phyloP scores from a whole-genome alignment of 225 moss, liverwort and hornwort genomes.

The Marchantia polymorpha region DNA sequence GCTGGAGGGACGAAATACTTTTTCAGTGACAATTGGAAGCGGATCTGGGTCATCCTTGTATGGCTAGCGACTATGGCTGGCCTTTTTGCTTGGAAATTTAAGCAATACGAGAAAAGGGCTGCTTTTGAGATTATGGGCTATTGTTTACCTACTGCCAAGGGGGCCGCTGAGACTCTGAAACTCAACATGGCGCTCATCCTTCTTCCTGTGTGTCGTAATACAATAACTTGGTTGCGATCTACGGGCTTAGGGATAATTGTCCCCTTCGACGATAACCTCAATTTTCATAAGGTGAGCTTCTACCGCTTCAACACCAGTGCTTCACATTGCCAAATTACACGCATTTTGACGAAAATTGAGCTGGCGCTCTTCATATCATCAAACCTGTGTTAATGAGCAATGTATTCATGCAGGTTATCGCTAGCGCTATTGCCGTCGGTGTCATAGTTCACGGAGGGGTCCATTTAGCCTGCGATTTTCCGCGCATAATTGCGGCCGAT shows the following conservation, averaged over 20 bases:
- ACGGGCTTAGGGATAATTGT: slow-evolving; percentile 59
- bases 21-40: slow-evolving; percentile 80
- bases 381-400: not conserved
- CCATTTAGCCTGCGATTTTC: slow-evolving; percentile 77
- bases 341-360: not conserved
- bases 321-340: not conserved
- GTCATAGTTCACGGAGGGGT: slow-evolving; percentile 48
- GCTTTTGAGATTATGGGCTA: slow-evolving; percentile 63
- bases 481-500: slow-evolving; percentile 41
- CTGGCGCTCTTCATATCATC: not conserved
- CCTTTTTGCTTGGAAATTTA: slow-evolving; percentile 69
- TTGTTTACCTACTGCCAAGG: slow-evolving; percentile 78
- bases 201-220: slow-evolving; percentile 94
- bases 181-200: slow-evolving; percentile 94
- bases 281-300: slow-evolving; percentile 77
- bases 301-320: not conserved
- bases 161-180: slow-evolving; percentile 90
- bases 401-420: slow-evolving; percentile 57
- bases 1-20: slow-evolving; percentile 53
- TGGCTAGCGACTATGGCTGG: slow-evolving; percentile 66
- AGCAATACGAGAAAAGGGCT: slow-evolving; percentile 54
- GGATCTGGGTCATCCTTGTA: slow-evolving; percentile 66
- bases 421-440: slow-evolving; percentile 55
- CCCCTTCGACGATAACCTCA: slow-evolving; percentile 91
- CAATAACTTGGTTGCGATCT: slow-evolving; percentile 79